Evolutionary conservation across 2,329 filamentous ascomycete genomes (phyloP), one percentile per base, ranked within the genome.

Genomic region (Diaporthe citrichinensis): DNA sequence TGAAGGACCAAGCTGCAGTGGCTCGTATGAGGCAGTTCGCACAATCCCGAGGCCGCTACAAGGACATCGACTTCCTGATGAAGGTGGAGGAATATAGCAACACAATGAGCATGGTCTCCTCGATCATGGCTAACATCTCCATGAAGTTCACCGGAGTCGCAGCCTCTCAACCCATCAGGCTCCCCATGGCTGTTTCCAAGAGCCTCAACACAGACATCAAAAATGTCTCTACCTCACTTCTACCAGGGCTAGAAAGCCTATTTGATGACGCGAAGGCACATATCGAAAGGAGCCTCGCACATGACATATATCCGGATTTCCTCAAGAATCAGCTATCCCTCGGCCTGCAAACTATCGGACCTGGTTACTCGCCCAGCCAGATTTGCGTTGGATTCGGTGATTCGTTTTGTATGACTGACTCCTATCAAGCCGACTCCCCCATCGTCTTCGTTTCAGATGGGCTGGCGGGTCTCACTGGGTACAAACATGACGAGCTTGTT

Each of bases 251-350:
- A 10, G 58, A 71, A 41, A 55, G n/a, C 5, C n/a, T 76, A 0
- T 74, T 76, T 20, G 72, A 74, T 20, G 74, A 76, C n/a, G 72
- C 72, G 0, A 59, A 58, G 14, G 7, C 28, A 3, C 61, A 49
- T 8, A 46, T 74, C 12, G 72, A 76, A 20, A 59, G 59, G 25
- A 71, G 67, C n/a, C 49, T 76, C 8, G 41, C 72, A 5, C 72
- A 71, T 20, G 72, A 74, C 10, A 61, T 74, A 0, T 76, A 76
- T 28, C 74, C 74, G 0, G 74, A 76, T 9, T 76, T 76, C n/a
- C 53, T 74, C 39, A 76, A 76, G 15, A 58, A 67, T 3, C 74
- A 76, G 23, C 46, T 76, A 1, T 76, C 74, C 2, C 58, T 71
- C 7, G 73, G 59, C 34, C 51, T 76, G 17, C 74, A 74, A n/a